These are phyloP conservation scores for Metschnikowia chrysomelidarum DNA, from an alignment of 805 yeast species.

Conservation along the genomic window DNA sequence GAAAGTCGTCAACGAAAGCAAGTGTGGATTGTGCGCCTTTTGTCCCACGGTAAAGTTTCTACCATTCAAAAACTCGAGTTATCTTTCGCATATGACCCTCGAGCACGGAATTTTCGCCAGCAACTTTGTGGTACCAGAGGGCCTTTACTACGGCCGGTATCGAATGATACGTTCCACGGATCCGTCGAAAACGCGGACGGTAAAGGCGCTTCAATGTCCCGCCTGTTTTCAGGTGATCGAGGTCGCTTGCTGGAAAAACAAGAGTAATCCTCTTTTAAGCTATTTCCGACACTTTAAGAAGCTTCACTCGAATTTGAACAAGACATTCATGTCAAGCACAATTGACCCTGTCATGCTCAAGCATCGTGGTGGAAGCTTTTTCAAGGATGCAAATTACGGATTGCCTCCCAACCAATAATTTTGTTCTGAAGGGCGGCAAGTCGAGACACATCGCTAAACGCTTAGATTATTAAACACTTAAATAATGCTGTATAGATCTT, in stretches of 20 bases:
- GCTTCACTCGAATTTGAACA: slow-evolving; percentile 20
- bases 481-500: no score
- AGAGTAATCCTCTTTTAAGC: slow-evolving; percentile 26
- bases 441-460: no score
- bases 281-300: slow-evolving; percentile 32
- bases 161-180: slow-evolving; percentile 18
- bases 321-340: slow-evolving; percentile 15
- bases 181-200: slow-evolving; percentile 18
- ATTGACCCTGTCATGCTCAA: slow-evolving; percentile 17
- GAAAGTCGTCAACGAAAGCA: slow-evolving; percentile 22
- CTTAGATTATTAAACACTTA: no score
- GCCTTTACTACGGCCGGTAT: slow-evolving; percentile 28
- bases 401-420: no score
- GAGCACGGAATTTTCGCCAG: slow-evolving; percentile 36
- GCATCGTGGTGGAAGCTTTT: slow-evolving; percentile 10
- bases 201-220: slow-evolving; percentile 29
- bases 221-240: slow-evolving; percentile 27
- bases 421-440: no score
- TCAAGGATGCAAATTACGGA: slow-evolving; percentile 1
- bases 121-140: slow-evolving; percentile 31
- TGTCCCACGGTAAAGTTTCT: slow-evolving; percentile 29
- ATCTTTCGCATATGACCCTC: slow-evolving; percentile 32
- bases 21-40: slow-evolving; percentile 35
- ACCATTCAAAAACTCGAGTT: slow-evolving; percentile 33
- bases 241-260: slow-evolving; percentile 30